These are phyloP conservation scores for Mycena kentingensis DNA, from an alignment of 768 basidiomycete species.

Conservation along the genomic window DNA sequence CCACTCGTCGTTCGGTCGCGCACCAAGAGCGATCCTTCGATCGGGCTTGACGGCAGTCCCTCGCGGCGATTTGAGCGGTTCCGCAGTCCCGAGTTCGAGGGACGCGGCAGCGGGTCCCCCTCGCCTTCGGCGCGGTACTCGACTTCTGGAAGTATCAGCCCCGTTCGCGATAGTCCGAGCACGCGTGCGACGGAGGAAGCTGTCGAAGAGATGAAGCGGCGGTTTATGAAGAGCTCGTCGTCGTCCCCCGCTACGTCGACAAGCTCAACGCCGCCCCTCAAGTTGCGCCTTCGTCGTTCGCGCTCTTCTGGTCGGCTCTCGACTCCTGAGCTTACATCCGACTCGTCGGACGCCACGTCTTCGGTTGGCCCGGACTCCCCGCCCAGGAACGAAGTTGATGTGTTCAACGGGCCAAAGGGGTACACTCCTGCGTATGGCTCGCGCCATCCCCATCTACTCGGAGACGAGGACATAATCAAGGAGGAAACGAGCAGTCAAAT, in stretches of 20 bases:
- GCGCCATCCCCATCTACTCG: slow-evolving; percentile 30
- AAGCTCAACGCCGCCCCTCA: slow-evolving; percentile 18
- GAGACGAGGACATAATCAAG: slow-evolving; percentile 29
- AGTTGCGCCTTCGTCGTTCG: slow-evolving; percentile 22
- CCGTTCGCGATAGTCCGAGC: slow-evolving; percentile 30
- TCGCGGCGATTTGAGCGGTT: slow-evolving; percentile 29
- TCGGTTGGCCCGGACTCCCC: slow-evolving; percentile 59
- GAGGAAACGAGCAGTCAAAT: slow-evolving; percentile 36
- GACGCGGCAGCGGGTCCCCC: neutral
- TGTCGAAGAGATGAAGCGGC: slow-evolving; percentile 64
- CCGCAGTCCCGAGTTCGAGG: slow-evolving; percentile 25
- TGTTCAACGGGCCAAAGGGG: slow-evolving; percentile 18
- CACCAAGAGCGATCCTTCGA: slow-evolving; percentile 13
- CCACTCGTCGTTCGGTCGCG: slow-evolving; percentile 29
- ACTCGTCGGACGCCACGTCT: slow-evolving; percentile 60
- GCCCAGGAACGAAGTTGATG: slow-evolving; percentile 33
- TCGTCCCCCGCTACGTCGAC: slow-evolving; percentile 32
- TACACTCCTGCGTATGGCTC: slow-evolving; percentile 22
- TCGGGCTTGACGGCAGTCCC: slow-evolving; percentile 19
- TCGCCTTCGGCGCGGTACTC: slow-evolving; percentile 20
- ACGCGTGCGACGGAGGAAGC: slow-evolving; percentile 49
- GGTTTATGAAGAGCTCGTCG: slow-evolving; percentile 43
- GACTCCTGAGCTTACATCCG: slow-evolving; percentile 62
- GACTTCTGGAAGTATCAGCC: slow-evolving; percentile 26
- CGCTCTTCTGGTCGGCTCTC: slow-evolving; percentile 26